Conservation (phyloP, 1,284 basidiomycete species). For the Fomes fomentarius region DNA sequence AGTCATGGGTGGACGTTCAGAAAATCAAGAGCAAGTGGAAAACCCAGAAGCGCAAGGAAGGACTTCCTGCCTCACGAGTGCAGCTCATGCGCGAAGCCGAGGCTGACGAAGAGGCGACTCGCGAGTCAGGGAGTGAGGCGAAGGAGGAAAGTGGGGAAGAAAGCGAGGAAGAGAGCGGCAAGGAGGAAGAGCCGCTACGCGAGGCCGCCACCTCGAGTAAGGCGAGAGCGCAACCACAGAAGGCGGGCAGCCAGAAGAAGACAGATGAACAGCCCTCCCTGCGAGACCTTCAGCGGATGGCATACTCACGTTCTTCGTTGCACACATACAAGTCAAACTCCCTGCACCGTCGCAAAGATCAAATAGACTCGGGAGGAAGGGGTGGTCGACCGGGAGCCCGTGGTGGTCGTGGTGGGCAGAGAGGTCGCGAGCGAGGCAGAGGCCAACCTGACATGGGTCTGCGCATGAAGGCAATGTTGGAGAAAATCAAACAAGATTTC, state of each 20-base stretch:
- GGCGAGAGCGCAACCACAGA: constrained; percentile 1
- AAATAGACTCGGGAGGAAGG: constrained; percentile 14
- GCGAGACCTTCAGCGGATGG: constrained; percentile 61
- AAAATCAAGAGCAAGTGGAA: constrained; percentile 82
- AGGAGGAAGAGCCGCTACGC: constrained; percentile 12
- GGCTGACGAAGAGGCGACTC: constrained; percentile 12
- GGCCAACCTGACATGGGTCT: constrained; percentile 79
- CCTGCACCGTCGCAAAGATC: constrained; percentile 34
- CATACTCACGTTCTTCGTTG: constrained; percentile 60
- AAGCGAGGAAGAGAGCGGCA: constrained; percentile 24
- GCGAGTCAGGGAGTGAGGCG: not conserved
- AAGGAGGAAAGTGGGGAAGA: constrained; percentile 10
- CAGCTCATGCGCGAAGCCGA: constrained; percentile 20
- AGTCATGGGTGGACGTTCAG: constrained; percentile 70
- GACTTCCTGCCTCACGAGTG: constrained; percentile 32
- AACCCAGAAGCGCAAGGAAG: constrained; percentile 70
- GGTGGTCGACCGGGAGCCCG: constrained; percentile 20
- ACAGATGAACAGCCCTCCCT: constrained; percentile 29
- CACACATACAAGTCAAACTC: constrained; percentile 59
- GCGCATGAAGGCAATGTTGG: constrained; percentile 78
- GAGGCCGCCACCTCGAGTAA: not conserved
- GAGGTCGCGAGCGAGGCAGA: constrained; percentile 41
- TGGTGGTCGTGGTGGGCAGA: constrained; percentile 17
- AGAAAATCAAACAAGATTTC: constrained; percentile 70
- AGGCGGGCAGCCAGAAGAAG: not conserved